Evolutionary conservation across 106 monocot genomes (phyloP).

Genomic region (Phalaenopsis aphrodite): DNA sequence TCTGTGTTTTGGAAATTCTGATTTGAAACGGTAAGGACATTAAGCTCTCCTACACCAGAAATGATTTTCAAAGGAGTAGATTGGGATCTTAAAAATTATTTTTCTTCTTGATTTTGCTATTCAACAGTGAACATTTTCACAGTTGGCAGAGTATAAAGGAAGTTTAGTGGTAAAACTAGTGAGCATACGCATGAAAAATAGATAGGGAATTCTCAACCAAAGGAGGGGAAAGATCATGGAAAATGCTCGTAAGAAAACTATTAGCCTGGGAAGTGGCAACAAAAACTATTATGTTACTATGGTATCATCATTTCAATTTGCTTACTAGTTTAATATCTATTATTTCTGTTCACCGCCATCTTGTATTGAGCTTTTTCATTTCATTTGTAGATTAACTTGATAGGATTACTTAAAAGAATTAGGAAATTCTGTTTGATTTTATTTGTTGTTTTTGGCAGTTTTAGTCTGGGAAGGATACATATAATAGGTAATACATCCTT

Average conservation of each 20-base stretch:
- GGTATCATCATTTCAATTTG: neutral
- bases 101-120: no score
- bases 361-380: neutral
- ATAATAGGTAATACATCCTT: neutral
- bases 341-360: neutral
- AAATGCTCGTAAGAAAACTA: neutral
- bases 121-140: no score
- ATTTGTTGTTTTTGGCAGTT: neutral
- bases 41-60: no score
- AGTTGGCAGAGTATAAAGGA: no score
- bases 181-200: no score
- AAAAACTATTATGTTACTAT: neutral
- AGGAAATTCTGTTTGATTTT: neutral
- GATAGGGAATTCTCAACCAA: no score
- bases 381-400: neutral
- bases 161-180: no score
- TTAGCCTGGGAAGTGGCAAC: neutral
- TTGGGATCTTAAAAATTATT: no score
- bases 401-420: neutral
- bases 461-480: neutral
- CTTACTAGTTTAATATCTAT: neutral
- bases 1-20: no score
- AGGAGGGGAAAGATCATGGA: neutral
- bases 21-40: no score
- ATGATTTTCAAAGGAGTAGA: no score